Evolutionary conservation across 176 grass and related monocot species (phyloP).

Genomic region (Eleusine indica): DNA sequence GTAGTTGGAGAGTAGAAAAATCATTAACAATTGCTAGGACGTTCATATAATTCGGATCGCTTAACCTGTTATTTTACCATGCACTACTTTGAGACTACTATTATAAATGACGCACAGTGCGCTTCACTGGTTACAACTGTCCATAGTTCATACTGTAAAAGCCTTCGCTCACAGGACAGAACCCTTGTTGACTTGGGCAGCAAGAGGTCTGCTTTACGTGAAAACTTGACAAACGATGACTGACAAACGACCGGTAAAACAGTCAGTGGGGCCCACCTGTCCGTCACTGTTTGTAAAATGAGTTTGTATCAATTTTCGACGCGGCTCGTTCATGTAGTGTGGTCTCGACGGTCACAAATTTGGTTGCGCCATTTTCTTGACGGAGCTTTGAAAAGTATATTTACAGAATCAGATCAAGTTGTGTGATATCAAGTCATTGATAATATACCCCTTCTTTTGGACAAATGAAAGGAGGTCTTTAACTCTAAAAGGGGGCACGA

Average conservation of each 20-base stretch:
- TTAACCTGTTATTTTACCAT: too few relatives aligned
- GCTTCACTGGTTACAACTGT: not conserved
- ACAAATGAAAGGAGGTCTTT: not conserved
- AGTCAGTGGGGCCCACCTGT: not conserved
- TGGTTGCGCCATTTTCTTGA: not conserved
- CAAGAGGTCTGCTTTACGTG: not conserved
- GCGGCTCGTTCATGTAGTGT: too few relatives aligned
- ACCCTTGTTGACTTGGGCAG: not conserved
- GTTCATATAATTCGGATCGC: too few relatives aligned
- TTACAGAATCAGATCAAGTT: too few relatives aligned
- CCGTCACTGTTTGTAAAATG: not conserved
- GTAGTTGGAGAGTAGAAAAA: not conserved
- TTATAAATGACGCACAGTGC: too few relatives aligned
- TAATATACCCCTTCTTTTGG: not conserved
- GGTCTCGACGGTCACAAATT: too few relatives aligned
- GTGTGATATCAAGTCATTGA: too few relatives aligned
- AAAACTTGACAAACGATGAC: constrained; percentile 4
- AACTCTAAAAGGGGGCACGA: too few relatives aligned
- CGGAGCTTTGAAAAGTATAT: too few relatives aligned
- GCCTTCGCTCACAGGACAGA: not conserved
- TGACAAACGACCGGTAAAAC: not conserved
- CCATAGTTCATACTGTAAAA: not conserved
- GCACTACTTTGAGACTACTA: too few relatives aligned
- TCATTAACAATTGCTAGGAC: too few relatives aligned
- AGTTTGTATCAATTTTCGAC: not conserved